Percentiles rank a stretch among this genome's conserved stretches.
Evolutionary conservation across 169 alveolate genomes (phyloP).

Genomic region (Eimeria sp.): DNA sequence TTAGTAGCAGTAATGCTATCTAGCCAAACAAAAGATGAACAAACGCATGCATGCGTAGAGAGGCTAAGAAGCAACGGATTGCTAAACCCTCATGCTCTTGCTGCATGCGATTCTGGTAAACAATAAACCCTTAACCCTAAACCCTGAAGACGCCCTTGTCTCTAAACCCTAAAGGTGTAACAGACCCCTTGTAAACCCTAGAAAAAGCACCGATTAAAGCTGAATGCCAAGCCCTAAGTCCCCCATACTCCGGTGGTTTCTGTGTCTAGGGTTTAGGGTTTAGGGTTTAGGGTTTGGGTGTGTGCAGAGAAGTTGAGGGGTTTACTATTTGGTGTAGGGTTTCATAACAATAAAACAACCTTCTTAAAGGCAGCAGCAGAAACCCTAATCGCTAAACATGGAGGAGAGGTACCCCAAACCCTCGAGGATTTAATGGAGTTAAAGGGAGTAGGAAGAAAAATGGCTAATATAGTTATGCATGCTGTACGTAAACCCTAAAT

Average conservation of each 20-base stretch:
- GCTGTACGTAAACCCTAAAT: slow-evolving; percentile 86
- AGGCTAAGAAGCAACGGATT: slow-evolving; percentile 89
- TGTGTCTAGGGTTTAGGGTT: neutral
- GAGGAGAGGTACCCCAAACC: slow-evolving; percentile 95
- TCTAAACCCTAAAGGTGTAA: too few relatives aligned
- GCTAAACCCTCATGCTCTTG: slow-evolving; percentile 87
- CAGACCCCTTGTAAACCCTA: too few relatives aligned
- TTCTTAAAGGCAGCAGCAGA: slow-evolving; percentile 93
- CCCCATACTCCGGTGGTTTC: too few relatives aligned
- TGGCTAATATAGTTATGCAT: slow-evolving; percentile 95
- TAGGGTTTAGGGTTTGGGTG: neutral
- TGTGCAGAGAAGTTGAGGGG: slow-evolving; percentile 90
- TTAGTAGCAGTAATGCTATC: slow-evolving; percentile 92
- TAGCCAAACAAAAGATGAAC: slow-evolving; percentile 93
- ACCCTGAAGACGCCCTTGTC: neutral
- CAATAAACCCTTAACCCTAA: neutral
- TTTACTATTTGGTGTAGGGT: slow-evolving; percentile 95
- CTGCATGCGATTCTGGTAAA: slow-evolving; percentile 69
- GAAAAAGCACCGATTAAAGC: too few relatives aligned
- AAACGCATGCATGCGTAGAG: slow-evolving; percentile 91
- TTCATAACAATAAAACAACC: slow-evolving; percentile 96
- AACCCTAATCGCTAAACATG: slow-evolving; percentile 90
- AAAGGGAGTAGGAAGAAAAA: slow-evolving; percentile 98
- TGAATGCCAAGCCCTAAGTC: too few relatives aligned
- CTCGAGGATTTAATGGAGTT: slow-evolving; percentile 92